phyloP scores from a whole-genome alignment of 2,329 filamentous ascomycete genomes.

The Aspergillus latus region DNA sequence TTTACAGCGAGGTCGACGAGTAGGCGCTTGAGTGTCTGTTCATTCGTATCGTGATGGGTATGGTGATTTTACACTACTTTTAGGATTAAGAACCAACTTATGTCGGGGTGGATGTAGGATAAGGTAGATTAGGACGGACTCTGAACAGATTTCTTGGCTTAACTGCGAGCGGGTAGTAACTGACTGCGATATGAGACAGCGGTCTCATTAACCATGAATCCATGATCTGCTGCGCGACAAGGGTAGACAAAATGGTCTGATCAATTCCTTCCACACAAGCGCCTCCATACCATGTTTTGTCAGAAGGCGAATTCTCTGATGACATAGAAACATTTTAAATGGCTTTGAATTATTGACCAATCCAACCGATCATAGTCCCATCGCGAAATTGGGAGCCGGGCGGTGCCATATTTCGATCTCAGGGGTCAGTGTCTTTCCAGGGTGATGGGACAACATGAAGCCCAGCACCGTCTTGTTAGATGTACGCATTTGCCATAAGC shows the following conservation, averaged over 20 bases:
- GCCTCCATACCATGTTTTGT: not conserved
- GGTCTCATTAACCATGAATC: not conserved
- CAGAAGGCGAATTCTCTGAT: too few relatives aligned
- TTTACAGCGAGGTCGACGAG: slow-evolving; percentile 33
- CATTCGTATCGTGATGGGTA: not conserved
- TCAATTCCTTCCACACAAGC: not conserved
- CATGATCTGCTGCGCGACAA: not conserved
- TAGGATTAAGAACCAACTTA: not conserved
- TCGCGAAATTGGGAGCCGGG: not conserved
- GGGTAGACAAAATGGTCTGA: not conserved
- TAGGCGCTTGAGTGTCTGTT: slow-evolving; percentile 6
- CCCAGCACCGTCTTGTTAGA: not conserved
- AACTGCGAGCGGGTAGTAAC: too few relatives aligned
- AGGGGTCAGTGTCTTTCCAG: not conserved
- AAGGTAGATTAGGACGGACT: not conserved
- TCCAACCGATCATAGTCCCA: not conserved
- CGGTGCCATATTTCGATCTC: not conserved
- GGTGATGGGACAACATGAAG: not conserved
- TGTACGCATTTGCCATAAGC: not conserved
- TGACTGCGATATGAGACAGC: not conserved
- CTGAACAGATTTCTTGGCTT: not conserved
- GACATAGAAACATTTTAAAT: too few relatives aligned
- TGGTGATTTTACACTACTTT: not conserved
- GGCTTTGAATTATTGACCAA: not conserved
- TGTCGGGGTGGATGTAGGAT: not conserved